Evolutionary conservation across 208 protist genomes (phyloP), one percentile per base, ranked within the genome.

Genomic region (Wallacemonas sp.): DNA sequence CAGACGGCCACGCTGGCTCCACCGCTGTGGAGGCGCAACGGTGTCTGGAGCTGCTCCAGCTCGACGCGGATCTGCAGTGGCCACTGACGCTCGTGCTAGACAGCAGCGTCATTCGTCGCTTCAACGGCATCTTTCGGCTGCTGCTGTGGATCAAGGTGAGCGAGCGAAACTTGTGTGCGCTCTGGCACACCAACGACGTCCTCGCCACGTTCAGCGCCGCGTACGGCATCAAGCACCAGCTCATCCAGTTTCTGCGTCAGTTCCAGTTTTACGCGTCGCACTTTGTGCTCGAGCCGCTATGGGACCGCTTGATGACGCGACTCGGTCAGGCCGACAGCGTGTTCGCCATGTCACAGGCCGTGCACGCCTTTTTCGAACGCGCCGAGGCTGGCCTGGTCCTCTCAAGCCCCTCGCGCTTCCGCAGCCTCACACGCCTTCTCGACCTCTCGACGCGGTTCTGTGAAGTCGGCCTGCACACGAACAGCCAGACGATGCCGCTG

Each of bases 201-300:
- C 67, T 85, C 34, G 69, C 74, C 30, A 68, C 66, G 47, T 83
- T 81, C 72, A 85, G 66, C 56, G 65, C 71, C 27, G 85, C 87
- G 17, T 90, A 92, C 63, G 78, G 86, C 54, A 78, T 95, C 58
- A 90, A 89, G 69, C 90, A 96, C 52, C 85, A 96, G 61, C 68
- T 96, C 11, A 79, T 85, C 48, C 90, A 96, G 54, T 93, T 96
- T 65, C 67, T 96, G 17, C 81, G 85, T 4, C 90, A 96, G 68
- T 96, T 91, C 68, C 87, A 92, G 65, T 96, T 96, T 57, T 93
- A 90, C 61, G 87, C 90, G 1, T 78, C 85, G n/a, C 90, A 93
- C 44, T 90, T 93, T 76, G 87, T 96, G 61, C 66, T 96, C 27
- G 85, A 93, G 72, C 90, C 90, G 57, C 72, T 85, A 56, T 96